Evolutionary conservation across 192 early-diverging fungal species (phyloP).

Genomic region (Backusella mclennaniae): DNA sequence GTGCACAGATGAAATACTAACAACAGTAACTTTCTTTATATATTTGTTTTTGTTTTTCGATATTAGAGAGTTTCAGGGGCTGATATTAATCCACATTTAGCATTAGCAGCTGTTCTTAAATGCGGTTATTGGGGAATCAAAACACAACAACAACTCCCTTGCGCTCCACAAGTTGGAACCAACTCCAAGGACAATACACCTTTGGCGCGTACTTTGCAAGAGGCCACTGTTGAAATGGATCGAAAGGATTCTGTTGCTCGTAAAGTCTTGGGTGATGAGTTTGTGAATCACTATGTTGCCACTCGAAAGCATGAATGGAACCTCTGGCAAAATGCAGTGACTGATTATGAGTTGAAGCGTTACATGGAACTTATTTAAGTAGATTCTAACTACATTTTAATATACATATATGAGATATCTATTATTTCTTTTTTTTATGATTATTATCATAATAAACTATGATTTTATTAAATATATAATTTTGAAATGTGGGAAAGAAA

Average conservation of each 20-base stretch:
- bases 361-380: constrained; percentile 65
- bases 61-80: constrained; percentile 70
- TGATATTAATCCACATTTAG: constrained; percentile 80
- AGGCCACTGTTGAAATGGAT: constrained; percentile 67
- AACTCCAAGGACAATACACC: constrained; percentile 21
- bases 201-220: constrained; percentile 60
- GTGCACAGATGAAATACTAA: constrained; percentile 9
- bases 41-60: constrained; percentile 8
- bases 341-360: constrained; percentile 67
- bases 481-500: not conserved
- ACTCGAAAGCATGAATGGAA: constrained; percentile 75
- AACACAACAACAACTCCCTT: constrained; percentile 50
- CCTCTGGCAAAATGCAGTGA: constrained; percentile 72
- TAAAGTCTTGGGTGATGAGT: constrained; percentile 67
- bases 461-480: not conserved
- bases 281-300: constrained; percentile 75
- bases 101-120: constrained; percentile 67
- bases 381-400: not conserved
- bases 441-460: not conserved
- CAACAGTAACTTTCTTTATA: not conserved
- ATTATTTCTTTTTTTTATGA: no score
- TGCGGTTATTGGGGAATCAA: constrained; percentile 72
- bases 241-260: constrained; percentile 64
- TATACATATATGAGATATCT: not conserved
- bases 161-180: not conserved